Conservation (phyloP, 2,329 filamentous ascomycete genomes). For the Magnaporthiopsis poae region DNA sequence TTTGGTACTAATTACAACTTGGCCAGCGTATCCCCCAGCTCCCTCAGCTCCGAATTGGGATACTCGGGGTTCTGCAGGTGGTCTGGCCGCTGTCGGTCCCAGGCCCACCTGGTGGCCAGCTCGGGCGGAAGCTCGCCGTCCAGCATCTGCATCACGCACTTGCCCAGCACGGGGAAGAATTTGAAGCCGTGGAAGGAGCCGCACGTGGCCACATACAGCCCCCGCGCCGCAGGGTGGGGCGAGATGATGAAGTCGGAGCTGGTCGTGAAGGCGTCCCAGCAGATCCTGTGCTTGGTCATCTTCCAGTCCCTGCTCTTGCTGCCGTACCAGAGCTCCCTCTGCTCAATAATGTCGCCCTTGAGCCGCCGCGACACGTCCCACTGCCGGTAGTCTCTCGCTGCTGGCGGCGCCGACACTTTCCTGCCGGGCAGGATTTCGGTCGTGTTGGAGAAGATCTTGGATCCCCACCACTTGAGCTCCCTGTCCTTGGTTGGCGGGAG, state of each 20-base stretch:
- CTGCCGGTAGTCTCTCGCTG: constrained; percentile 47
- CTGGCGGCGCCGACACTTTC: constrained; percentile 46
- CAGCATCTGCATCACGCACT: constrained; percentile 50
- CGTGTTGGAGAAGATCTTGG: constrained; percentile 49
- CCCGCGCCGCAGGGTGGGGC: constrained; percentile 38
- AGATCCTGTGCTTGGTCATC: constrained; percentile 53
- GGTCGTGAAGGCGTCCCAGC: constrained; percentile 52
- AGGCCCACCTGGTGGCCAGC: constrained; percentile 41
- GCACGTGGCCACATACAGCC: constrained; percentile 52
- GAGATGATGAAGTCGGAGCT: constrained; percentile 54
- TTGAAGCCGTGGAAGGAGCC: constrained; percentile 61
- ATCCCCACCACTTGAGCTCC: constrained; percentile 52
- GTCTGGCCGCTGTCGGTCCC: constrained; percentile 37
- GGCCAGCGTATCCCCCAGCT: constrained; percentile 2
- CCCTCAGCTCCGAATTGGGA: constrained; percentile 5
- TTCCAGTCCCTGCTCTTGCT: constrained; percentile 45
- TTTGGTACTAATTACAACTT: constrained; percentile 1
- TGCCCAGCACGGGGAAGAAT: constrained; percentile 55
- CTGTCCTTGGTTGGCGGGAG: constrained; percentile 42
- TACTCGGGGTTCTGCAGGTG: constrained; percentile 5
- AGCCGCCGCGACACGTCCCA: constrained; percentile 49
- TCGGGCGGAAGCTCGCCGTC: constrained; percentile 34
- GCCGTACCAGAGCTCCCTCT: constrained; percentile 50
- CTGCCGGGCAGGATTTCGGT: constrained; percentile 42
- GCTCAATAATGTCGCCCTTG: constrained; percentile 45